Evolutionary conservation across 306 rosid genomes (phyloP).

Genomic region (Fragaria vesca): DNA sequence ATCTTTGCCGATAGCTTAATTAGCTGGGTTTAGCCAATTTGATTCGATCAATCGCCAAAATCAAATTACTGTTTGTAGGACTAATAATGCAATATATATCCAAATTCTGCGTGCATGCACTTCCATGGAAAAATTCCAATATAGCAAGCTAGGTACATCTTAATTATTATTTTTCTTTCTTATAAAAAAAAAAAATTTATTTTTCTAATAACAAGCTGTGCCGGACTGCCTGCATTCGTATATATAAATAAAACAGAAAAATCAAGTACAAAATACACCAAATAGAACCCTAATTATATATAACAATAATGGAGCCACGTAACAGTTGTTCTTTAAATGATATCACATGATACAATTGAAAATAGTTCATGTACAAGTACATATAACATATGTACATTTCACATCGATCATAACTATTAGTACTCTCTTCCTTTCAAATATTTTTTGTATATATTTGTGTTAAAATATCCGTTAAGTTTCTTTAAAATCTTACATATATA

Average conservation of each 20-base stretch:
- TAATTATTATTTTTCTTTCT: neutral
- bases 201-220: neutral
- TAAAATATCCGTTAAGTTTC: neutral
- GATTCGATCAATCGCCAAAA: neutral
- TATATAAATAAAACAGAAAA: neutral
- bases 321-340: neutral
- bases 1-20: neutral
- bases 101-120: constrained; percentile 15
- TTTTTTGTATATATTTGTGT: no score
- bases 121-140: constrained; percentile 17
- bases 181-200: neutral
- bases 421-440: no score
- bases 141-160: neutral
- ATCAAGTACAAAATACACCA: neutral
- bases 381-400: neutral
- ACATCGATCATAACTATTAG: neutral
- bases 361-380: neutral
- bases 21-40: neutral
- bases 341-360: neutral
- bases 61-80: neutral
- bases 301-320: neutral
- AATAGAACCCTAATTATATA: neutral
- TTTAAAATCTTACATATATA: no score
- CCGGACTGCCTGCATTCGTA: neutral
- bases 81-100: constrained; percentile 15